Base-by-base conservation (phyloP, 2,329 filamentous ascomycete species). In the Talaromyces sp. region DNA sequence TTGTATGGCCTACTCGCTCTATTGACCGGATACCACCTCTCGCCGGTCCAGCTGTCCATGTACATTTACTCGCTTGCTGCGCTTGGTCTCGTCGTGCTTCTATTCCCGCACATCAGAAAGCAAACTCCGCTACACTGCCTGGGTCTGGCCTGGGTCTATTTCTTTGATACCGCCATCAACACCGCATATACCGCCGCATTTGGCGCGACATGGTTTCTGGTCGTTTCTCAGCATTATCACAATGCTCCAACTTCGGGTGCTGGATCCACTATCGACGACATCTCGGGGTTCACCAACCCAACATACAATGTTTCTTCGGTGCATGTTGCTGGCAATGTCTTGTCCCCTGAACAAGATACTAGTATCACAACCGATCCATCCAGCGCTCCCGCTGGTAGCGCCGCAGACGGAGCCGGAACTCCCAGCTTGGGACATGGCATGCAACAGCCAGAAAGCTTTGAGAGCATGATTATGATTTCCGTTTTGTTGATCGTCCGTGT, bases 1-100 rank as follows among this genome's bases (percentile, higher is more conserved):
- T 82, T 96, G 67, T 97, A 96, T 77, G 93, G 93, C 66, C 83
- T 97, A 51, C 88, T 97, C 67, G 92, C 93, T 62, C 85, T 96
- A 67, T 81, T 96, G 66, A 96, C 93, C 27, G 93, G 93, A 72
- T 92, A 91, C 76, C 82, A 88, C 68, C 86, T 96, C 65, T 93
- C 91, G 59, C 82, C 87, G 32, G 84, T 95, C 27, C 93, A 97
- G 76, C 84, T 96, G 61, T 90, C 89, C 62, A 95, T 96, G 83
- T 97, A 96, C 81, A 83, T 96, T 55, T 96, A 96, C 82, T 95
- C 90, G 28, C 83, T 95, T 64, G 69, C 85, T 65, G 84, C 90
- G 30, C 85, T 96, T 65, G 80, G 83, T 65, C 77, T 89, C 53
- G 84, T 91, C 67, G 81, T 85, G 57, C 84, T 86, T 69, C 87